Base-by-base conservation (phyloP, 2,329 filamentous ascomycete genomes). In the Monosporascus sp. region DNA sequence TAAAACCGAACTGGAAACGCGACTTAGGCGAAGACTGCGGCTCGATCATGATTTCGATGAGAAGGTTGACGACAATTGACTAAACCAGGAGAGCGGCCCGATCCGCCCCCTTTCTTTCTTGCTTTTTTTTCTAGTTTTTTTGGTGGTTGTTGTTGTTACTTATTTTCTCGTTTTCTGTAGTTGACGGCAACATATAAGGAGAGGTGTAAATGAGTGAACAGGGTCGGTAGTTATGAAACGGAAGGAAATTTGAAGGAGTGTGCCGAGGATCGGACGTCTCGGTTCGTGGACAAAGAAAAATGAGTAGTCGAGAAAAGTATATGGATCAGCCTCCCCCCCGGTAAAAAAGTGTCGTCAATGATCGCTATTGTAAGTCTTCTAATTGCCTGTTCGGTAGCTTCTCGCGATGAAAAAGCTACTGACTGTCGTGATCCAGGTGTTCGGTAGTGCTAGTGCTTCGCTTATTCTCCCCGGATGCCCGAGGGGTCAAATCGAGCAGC, bases 401-500 rank as follows among this genome's bases (percentile, higher is more conserved):
- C 43, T 46, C 22, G 6, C n/a, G 49, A 46, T 43, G 49, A 53
- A 38, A 31, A 31, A 25, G 49, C 43, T 62, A 66, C 50, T 66
- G 60, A n/a, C 60, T 60, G 24, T 59, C 59, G 56, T 64, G 31
- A 14, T 35, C 31, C 31, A 35, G 31, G 31, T 14, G 60, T 56
- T 69, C 63, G 60, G 63, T 49, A 55, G 64, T 50, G 50, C 66
- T 68, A 55, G 64, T 50, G 50, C 66, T 68, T 60, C 70, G 69
- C 65, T 73, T 77, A 43, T 69, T 72, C 57, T 85, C 83, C 14
- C 72, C 70, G 22, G 82, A 86, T 45, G 68, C 67, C 25, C 79
- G 76, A 22, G 81, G 77, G 20, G 78, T 77, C 47, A 92, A 77
- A 49, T 91, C 85, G 49, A 94, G 73, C 50, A 93, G 71, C 69